Evolutionary conservation across 192 early-diverging fungal genomes (phyloP), one percentile per base, ranked within the genome.

Genomic region (Coemansia erecta): DNA sequence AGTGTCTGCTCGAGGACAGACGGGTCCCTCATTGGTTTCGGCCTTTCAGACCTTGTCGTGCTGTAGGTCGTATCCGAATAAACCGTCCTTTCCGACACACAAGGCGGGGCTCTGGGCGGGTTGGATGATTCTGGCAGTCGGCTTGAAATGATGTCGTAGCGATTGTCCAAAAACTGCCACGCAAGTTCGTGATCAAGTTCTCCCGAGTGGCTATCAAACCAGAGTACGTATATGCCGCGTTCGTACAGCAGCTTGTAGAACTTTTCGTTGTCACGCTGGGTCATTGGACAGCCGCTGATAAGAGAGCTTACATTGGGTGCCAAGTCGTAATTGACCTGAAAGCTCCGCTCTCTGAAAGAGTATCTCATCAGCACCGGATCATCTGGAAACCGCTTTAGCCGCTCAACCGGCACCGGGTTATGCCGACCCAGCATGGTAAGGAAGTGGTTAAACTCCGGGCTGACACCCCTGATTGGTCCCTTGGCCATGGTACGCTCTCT

Each of bases 261-360:
- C 21, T 31, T 8, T 12, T 52, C 21, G 55, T 69, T 79, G 39
- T 79, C 66, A 4, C 53, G 56, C 13, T 48, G 39, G 2, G 43
- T 35, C 66, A 79, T 66, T 17, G 39, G 43, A 15, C 56, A 43
- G 19, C 66, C 63, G 53, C 66, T 66, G 46, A 79, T 55, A 33
- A 79, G 63, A 26, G 70, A 57, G 63, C 76, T 72, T n/a, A 79
- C 53, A 40, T 79, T 79, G 5, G 76, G 76, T 2, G 76, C 76
- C 22, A 79, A 26, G 52, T 72, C 56, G 45, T 72, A 79, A 53
- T 56, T 58, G 14, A 79, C 64, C 56, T 79, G 63, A 41, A 65
- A 69, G 22, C 61, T 61, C 24, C 56, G 59, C 22, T 62, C 46
- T 4, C 35, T 45, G 49, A 79, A 79, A 23, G 63, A 60, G 47